Evolutionary conservation across 805 yeast species (phyloP).

Genomic region (Scheffersomyces lignosus): DNA sequence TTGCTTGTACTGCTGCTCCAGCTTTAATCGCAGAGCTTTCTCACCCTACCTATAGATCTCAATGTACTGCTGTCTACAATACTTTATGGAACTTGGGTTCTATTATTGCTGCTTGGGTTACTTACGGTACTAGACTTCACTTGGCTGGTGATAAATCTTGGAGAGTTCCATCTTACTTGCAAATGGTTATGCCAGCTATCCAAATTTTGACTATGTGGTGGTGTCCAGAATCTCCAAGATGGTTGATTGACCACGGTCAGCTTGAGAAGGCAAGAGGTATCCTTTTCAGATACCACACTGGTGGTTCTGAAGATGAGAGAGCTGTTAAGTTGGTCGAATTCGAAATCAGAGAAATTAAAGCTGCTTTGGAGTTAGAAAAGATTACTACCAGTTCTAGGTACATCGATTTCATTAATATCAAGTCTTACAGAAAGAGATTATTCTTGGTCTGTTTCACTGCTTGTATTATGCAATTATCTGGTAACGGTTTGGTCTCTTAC

Average conservation of each 20-base stretch:
- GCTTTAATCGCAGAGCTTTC: conserved; percentile 15
- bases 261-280: conserved; percentile 22
- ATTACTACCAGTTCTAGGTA: conserved; percentile 28
- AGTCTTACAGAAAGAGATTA: conserved; percentile 41
- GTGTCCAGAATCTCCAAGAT: conserved; percentile 39
- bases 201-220: conserved; percentile 33
- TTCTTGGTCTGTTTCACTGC: conserved; percentile 30
- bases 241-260: conserved; percentile 17
- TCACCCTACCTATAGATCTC: conserved; percentile 15
- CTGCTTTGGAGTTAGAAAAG: conserved; percentile 35
- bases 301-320: conserved; percentile 27
- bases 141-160: conserved; percentile 12
- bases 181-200: conserved; percentile 18
- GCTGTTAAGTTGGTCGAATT: conserved; percentile 13
- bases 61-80: conserved; percentile 13
- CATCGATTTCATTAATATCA: conserved; percentile 34
- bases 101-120: conserved; percentile 14
- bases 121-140: conserved; percentile 14
- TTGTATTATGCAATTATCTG: conserved; percentile 44
- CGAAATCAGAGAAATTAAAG: conserved; percentile 19
- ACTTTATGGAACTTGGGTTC: conserved; percentile 17
- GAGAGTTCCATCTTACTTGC: conserved; percentile 15
- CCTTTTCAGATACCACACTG: conserved; percentile 41
- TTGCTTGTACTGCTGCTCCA: conserved; percentile 13
- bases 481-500: conserved; percentile 51